Evolutionary conservation across 805 yeast species (phyloP).

Genomic region (Candida ipomoeae): DNA sequence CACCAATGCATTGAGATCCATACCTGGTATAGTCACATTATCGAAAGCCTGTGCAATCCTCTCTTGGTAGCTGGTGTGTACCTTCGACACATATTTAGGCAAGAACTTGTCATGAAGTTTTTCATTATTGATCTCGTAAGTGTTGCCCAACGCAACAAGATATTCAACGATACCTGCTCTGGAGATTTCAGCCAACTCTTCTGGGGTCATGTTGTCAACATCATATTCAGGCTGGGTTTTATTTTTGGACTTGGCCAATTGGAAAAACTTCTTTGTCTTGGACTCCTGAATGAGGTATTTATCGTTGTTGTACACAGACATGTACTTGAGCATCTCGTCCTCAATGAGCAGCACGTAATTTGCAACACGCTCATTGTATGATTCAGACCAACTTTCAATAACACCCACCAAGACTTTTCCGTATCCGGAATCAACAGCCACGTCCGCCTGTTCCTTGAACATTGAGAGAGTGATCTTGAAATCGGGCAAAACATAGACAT

Average conservation of each 20-base stretch:
- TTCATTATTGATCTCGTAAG: conserved; percentile 72
- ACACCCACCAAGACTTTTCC: conserved; percentile 77
- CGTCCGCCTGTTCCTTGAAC: conserved; percentile 86
- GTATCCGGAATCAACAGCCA: conserved; percentile 80
- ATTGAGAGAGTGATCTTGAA: conserved; percentile 75
- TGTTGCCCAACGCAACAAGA: conserved; percentile 77
- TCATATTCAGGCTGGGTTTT: conserved; percentile 20
- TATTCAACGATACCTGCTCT: conserved; percentile 76
- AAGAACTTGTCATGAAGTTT: conserved; percentile 63
- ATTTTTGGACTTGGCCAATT: conserved; percentile 21
- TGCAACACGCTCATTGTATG: conserved; percentile 57
- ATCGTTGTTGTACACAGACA: conserved; percentile 40
- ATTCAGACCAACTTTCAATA: conserved; percentile 61
- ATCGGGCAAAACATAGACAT: conserved; percentile 63
- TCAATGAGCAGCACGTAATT: conserved; percentile 58
- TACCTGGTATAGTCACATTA: conserved; percentile 53
- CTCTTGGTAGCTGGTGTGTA: conserved; percentile 42
- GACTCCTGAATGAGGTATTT: conserved; percentile 41
- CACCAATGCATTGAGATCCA: conserved; percentile 75
- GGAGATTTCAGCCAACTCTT: conserved; percentile 34
- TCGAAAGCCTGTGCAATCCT: conserved; percentile 34
- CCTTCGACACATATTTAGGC: conserved; percentile 56
- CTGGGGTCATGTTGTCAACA: conserved; percentile 38
- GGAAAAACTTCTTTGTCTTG: conserved; percentile 31
- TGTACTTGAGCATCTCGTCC: conserved; percentile 37